Percentiles rank a stretch among this genome's conserved stretches.
Conservation (phyloP, 495 filamentous ascomycete species). For the Neurospora sp. region DNA sequence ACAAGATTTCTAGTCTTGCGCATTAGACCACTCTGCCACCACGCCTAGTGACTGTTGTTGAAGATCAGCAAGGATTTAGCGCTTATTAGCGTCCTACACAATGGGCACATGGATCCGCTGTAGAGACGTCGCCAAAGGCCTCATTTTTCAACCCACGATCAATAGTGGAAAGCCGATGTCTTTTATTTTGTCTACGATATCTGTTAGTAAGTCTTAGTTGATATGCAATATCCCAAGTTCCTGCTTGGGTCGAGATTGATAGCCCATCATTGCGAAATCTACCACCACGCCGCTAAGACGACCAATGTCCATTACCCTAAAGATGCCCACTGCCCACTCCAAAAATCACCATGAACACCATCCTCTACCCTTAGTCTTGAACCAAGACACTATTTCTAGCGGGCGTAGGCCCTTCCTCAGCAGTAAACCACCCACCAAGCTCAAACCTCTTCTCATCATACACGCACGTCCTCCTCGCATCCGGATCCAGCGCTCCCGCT, state of each 20-base stretch:
- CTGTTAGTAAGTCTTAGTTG: background rate
- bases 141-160: background rate
- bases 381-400: too few species aligned
- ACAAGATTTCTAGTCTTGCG: background rate
- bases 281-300: background rate
- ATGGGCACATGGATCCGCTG: too few species aligned
- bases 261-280: background rate
- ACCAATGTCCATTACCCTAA: background rate
- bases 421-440: constrained; percentile 14
- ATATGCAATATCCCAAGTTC: background rate
- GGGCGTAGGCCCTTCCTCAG: background rate
- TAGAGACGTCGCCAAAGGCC: too few species aligned
- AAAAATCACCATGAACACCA: too few species aligned
- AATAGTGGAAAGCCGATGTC: background rate
- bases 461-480: background rate
- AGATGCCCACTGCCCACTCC: background rate
- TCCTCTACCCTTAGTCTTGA: too few species aligned
- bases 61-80: background rate
- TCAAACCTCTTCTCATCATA: constrained; percentile 12
- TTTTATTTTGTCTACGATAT: background rate
- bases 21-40: background rate
- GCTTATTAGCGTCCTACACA: background rate
- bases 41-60: background rate
- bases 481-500: constrained; percentile 5
- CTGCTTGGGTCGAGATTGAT: background rate